Base-by-base conservation (phyloP, 2,329 filamentous ascomycete species). In the Penicillium hordei region DNA sequence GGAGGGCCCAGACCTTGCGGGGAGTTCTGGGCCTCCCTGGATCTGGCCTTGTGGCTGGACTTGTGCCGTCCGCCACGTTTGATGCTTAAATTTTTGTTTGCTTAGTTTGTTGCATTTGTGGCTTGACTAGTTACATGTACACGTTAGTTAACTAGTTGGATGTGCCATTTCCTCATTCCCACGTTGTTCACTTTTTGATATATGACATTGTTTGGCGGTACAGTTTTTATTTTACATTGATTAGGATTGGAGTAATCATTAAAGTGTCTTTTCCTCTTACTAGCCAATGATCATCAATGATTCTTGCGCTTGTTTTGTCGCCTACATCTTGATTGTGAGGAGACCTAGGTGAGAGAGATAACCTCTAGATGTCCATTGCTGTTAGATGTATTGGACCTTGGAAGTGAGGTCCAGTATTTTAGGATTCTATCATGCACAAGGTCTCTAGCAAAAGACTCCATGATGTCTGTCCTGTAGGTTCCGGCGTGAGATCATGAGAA, bases 1-100 rank as follows among this genome's bases (percentile, higher is more conserved):
- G 46, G 60, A 67, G 65, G 69, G 70, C 62, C 70, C 63, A 67
- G 70, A 62, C 70, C 70, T 63, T 57, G 48, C 42, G 34, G 53
- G 46, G 48, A 49, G 65, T 68, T 72, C 68, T 71, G 70, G 70
- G 66, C 67, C 65, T 67, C 60, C 49, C 57, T 48, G 62, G 63
- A 64, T 67, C 50, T 17, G 38, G 25, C 17, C 21, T 25, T 34
- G 29, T 52, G 38, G 34, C 48, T 33, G 9, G 38, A 13, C 19
- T 34, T 39, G 36, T 19, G 36, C 36, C 36, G 36, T 34, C 5
- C 39, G 39, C 48, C 38, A 34, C 13, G 3, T 19, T 17, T 13
- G 13, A 23, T 42, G 23, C 42, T 33, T 43, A 2, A 33, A 33
- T 33, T n/a, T 7, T 46, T 48, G 42, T 53, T 53, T 48, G 51